Base-by-base conservation (phyloP, 225 moss, liverwort and hornwort species). In the Thuidium tamariscinum region DNA sequence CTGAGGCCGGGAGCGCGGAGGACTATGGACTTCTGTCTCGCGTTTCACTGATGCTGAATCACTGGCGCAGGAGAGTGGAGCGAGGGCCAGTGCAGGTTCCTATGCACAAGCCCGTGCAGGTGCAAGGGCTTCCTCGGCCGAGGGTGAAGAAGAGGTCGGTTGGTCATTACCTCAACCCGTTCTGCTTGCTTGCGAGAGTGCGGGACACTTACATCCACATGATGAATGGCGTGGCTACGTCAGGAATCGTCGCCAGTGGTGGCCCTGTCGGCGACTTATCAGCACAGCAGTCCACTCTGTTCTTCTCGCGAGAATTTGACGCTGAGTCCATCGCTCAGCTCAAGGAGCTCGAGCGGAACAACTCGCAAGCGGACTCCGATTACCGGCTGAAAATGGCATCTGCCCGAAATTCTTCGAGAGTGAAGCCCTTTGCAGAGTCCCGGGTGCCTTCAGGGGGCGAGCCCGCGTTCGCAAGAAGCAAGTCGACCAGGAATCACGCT, bases 171-270 rank as follows among this genome's bases (percentile, higher is more conserved):
- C 78, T 90, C 59, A 93, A 91, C 69, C 93, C 93, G 34, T 15
- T 86, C 17, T 74, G 63, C 82, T 22, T 93, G 76, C 42, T 93
- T 51, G 83, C 87, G 56, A 90, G 87, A 82, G 67, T 93, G 36
- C 88, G 93, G 54, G 91, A 93, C 39, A 81, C 61, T 23, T 93
- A 93, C 41, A 87, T 93, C 52, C 87, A 89, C 4, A 34, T 90
- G 90, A 93, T 93, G 93, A 90, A 93, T 57, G 73, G 77, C 29
- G 89, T 91, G 54, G 90, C 91, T 42, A 81, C 89, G 9, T 89
- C 92, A 56, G 83, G 88, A 41, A 70, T 89, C 17, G 42, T 91
- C 55, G 13, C 91, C 13, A 86, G 88, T 36, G 88, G 87, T 51
- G 88, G 87, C 44, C 88, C 88, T 16, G 79, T 69, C 21, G 83